These are phyloP conservation scores for Magnolia officinalis DNA, from an alignment of 164 flowering plant genomes.

Conservation along the genomic window DNA sequence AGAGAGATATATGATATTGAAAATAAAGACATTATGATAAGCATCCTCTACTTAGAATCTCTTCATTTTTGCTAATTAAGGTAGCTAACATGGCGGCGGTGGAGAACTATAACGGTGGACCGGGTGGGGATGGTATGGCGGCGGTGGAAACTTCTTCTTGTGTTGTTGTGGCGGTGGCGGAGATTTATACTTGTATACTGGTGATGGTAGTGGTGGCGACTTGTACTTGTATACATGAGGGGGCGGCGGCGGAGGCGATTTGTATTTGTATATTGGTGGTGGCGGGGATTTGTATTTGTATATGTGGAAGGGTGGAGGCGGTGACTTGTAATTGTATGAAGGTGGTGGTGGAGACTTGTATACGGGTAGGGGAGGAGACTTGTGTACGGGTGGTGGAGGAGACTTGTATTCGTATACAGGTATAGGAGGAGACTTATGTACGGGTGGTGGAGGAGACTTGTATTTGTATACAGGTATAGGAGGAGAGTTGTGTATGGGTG, in stretches of 20 bases:
- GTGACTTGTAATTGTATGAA: background rate
- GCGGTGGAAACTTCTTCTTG: constrained; percentile 10
- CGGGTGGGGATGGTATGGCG: background rate
- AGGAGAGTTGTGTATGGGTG: background rate
- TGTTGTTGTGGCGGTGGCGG: constrained; percentile 4
- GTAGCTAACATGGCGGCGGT: background rate
- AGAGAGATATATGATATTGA: background rate
- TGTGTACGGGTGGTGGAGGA: background rate
- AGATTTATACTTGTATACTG: background rate
- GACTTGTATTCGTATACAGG: background rate
- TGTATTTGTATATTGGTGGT: constrained; percentile 1
- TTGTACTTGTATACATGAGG: background rate
- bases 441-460: background rate
- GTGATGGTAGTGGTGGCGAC: constrained; percentile 1
- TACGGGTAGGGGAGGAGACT: background rate
- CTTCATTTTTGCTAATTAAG: background rate
- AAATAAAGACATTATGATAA: background rate
- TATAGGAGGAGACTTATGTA: background rate
- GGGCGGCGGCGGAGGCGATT: background rate
- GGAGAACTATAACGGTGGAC: background rate
- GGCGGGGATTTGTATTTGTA: constrained; percentile 12
- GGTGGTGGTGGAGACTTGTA: constrained; percentile 6
- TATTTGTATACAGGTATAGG: background rate
- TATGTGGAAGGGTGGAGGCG: background rate
- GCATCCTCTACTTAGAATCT: background rate